Conservation (phyloP, 495 filamentous ascomycete species). For the Trichoderma reesei region DNA sequence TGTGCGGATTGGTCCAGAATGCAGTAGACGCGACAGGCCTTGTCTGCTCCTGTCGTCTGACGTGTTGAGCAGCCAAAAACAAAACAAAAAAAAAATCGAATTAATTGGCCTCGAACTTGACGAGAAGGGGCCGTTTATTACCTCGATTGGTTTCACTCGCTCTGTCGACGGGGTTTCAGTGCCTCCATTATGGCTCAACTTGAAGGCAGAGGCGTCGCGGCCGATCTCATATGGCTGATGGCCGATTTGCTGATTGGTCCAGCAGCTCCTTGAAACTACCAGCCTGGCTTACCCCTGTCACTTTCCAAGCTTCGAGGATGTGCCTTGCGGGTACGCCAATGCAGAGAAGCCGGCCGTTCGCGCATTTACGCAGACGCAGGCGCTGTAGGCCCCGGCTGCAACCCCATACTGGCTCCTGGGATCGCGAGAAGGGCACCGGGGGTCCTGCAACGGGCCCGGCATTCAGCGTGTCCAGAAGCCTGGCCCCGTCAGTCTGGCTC, state of each 20-base stretch:
- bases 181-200: background rate
- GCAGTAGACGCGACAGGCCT: background rate
- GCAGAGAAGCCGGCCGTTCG: background rate
- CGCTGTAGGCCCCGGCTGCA: constrained; percentile 1
- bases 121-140: constrained; percentile 5
- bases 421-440: background rate
- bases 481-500: constrained; percentile 3
- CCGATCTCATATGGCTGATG: background rate
- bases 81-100: no score
- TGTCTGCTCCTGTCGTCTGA: background rate
- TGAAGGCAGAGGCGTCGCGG: constrained; percentile 4
- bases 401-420: constrained; percentile 4
- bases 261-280: constrained; percentile 4
- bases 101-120: background rate
- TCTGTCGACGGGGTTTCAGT: background rate
- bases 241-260: constrained; percentile 1
- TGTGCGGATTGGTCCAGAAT: background rate
- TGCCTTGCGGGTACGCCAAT: constrained; percentile 8
- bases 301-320: background rate
- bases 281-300: background rate
- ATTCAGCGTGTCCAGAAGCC: background rate
- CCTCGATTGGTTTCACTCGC: constrained; percentile 4
- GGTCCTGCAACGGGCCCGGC: background rate
- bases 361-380: background rate
- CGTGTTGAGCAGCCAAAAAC: background rate